A percentile compares a stretch with the other conserved stretches of the same genome.
Evolutionary conservation across 2,329 filamentous ascomycete species (phyloP).

Genomic region (Onygenales sp.): DNA sequence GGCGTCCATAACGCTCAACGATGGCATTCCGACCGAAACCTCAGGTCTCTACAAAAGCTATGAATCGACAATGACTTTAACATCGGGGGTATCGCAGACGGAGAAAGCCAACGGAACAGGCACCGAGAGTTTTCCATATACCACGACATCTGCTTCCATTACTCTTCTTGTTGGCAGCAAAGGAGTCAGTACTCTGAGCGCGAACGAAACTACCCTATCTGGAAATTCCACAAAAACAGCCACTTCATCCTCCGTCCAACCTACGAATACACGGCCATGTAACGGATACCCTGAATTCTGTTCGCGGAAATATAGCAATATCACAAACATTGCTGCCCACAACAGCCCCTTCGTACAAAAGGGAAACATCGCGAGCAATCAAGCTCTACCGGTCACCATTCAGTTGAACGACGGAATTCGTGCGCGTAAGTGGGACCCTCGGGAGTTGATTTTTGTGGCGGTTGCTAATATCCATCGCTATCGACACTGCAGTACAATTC

Average conservation of each 20-base stretch:
- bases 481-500: slow-evolving; percentile 44
- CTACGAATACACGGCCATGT: slow-evolving; percentile 68
- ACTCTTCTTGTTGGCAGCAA: slow-evolving; percentile 31
- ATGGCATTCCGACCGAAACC: slow-evolving; percentile 13
- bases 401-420: slow-evolving; percentile 68
- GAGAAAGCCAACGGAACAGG: slow-evolving; percentile 14
- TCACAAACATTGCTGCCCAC: slow-evolving; percentile 68
- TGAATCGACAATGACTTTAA: slow-evolving; percentile 16
- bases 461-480: neutral
- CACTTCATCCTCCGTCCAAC: slow-evolving; percentile 36
- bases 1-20: neutral
- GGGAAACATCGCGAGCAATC: slow-evolving; percentile 68
- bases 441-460: neutral
- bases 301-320: slow-evolving; percentile 66
- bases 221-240: slow-evolving; percentile 39
- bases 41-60: slow-evolving; percentile 16
- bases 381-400: slow-evolving; percentile 54
- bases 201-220: slow-evolving; percentile 32
- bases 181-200: slow-evolving; percentile 12
- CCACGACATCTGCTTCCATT: slow-evolving; percentile 27
- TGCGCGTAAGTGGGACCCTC: slow-evolving; percentile 36
- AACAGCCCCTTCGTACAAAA: slow-evolving; percentile 68
- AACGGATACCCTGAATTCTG: slow-evolving; percentile 74
- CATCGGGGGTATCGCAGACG: slow-evolving; percentile 12
- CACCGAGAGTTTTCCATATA: slow-evolving; percentile 17